These are phyloP conservation scores for Amesomyces nigricolor DNA, from an alignment of 2,329 filamentous ascomycete species.

Conservation along the genomic window DNA sequence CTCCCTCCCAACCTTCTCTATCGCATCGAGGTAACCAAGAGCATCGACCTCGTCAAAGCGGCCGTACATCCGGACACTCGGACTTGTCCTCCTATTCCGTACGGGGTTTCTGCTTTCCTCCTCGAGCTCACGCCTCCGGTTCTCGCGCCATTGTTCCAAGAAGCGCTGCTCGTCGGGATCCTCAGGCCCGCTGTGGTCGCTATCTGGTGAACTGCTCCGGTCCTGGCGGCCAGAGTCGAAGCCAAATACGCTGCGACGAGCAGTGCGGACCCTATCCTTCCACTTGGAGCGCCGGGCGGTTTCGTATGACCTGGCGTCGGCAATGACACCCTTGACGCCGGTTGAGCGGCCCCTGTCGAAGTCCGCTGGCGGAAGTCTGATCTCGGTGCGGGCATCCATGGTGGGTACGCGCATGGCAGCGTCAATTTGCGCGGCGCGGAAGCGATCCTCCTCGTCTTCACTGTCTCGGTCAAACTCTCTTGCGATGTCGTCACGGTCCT, in stretches of 20 bases:
- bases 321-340: slow-evolving; percentile 81
- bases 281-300: slow-evolving; percentile 55
- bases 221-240: slow-evolving; percentile 31
- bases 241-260: slow-evolving; percentile 52
- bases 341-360: slow-evolving; percentile 67
- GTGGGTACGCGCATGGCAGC: slow-evolving; percentile 61
- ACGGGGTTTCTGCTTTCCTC: slow-evolving; percentile 46
- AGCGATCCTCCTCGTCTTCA: slow-evolving; percentile 51
- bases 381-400: slow-evolving; percentile 41
- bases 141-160: slow-evolving; percentile 78
- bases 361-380: slow-evolving; percentile 56
- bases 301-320: slow-evolving; percentile 73
- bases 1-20: slow-evolving; percentile 78
- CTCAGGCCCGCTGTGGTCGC: slow-evolving; percentile 38
- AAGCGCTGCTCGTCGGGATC: slow-evolving; percentile 73
- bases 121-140: slow-evolving; percentile 71
- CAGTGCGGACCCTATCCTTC: slow-evolving; percentile 47
- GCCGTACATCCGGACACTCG: slow-evolving; percentile 73
- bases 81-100: slow-evolving; percentile 64
- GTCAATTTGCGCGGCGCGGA: slow-evolving; percentile 52
- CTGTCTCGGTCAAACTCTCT: slow-evolving; percentile 42
- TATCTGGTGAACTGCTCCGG: slow-evolving; percentile 31
- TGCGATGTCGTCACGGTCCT: slow-evolving; percentile 48
- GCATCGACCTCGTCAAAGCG: slow-evolving; percentile 80
- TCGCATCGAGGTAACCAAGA: slow-evolving; percentile 87